Percentiles rank a stretch among this genome's conserved stretches.
Evolutionary conservation across 2,329 filamentous ascomycete species (phyloP).

Genomic region (Aspergillus felis): DNA sequence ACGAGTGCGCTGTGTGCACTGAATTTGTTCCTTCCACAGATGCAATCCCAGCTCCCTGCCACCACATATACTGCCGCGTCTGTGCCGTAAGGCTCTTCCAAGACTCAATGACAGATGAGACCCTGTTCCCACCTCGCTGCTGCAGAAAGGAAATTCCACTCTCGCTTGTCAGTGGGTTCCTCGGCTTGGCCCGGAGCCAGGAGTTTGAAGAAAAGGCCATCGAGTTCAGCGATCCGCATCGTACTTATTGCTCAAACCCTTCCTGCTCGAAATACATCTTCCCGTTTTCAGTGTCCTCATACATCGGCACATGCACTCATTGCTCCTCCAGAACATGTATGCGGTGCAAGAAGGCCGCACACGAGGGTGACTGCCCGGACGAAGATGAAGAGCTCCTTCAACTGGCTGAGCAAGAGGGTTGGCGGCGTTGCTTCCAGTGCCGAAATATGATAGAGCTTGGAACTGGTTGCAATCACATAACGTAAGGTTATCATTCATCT

Average conservation of each 20-base stretch:
- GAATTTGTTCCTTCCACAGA: not conserved
- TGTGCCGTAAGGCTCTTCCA: slow-evolving; percentile 19
- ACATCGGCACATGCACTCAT: slow-evolving; percentile 14
- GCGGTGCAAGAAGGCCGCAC: slow-evolving; percentile 20
- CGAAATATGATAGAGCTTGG: slow-evolving; percentile 45
- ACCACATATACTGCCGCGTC: slow-evolving; percentile 19
- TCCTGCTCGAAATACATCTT: slow-evolving; percentile 23
- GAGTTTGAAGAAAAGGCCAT: slow-evolving; percentile 18
- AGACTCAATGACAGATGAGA: slow-evolving; percentile 17
- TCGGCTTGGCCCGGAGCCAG: slow-evolving; percentile 3
- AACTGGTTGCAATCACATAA: slow-evolving; percentile 33
- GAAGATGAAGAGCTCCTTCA: slow-evolving; percentile 45
- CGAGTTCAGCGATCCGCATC: slow-evolving; percentile 18
- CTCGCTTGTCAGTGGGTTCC: not conserved
- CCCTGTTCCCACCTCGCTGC: slow-evolving; percentile 26
- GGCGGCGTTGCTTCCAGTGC: slow-evolving; percentile 74
- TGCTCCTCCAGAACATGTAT: slow-evolving; percentile 20
- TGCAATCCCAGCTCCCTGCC: slow-evolving; percentile 8
- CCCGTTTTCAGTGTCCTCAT: slow-evolving; percentile 9
- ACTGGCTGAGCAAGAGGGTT: slow-evolving; percentile 64
- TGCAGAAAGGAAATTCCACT: slow-evolving; percentile 21
- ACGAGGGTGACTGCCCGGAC: slow-evolving; percentile 21
- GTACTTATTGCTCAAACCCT: slow-evolving; percentile 23
- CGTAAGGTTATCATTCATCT: slow-evolving; percentile 17
- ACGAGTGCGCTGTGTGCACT: slow-evolving; percentile 8